A percentile compares a stretch with the other conserved stretches of the same genome.
Evolutionary conservation across 768 basidiomycete genomes (phyloP).

Genomic region (Pholiota molesta): DNA sequence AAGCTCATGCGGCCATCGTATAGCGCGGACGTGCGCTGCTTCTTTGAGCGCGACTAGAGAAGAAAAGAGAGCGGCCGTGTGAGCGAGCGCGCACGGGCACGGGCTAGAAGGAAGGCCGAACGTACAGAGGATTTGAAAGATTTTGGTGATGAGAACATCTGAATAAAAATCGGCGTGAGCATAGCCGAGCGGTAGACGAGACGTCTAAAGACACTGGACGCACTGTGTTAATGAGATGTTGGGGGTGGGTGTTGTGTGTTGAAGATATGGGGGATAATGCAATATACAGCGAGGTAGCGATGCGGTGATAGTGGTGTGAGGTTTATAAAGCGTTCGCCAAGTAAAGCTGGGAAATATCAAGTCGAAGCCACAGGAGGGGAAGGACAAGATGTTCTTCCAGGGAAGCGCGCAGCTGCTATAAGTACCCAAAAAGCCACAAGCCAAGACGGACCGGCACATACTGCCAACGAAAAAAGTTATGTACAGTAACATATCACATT

Average conservation of each 20-base stretch:
- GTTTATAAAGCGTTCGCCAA: conserved; percentile 1
- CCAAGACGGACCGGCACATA: conserved; percentile 11
- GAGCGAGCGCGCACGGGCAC: conserved; percentile 9
- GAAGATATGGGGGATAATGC: background rate
- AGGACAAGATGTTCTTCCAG: conserved; percentile 3
- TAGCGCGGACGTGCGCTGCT: conserved; percentile 20
- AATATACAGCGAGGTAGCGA: background rate
- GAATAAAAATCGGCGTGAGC: background rate
- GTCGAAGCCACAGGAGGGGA: background rate
- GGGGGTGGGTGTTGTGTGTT: background rate
- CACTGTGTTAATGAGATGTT: background rate
- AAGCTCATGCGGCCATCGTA: conserved; percentile 30
- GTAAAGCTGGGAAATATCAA: background rate
- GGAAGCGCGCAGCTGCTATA: conserved; percentile 11
- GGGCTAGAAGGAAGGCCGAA: background rate
- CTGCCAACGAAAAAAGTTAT: conserved; percentile 7
- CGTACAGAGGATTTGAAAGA: conserved; percentile 13
- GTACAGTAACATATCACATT: background rate
- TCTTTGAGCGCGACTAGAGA: conserved; percentile 18
- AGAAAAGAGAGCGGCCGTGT: conserved; percentile 11
- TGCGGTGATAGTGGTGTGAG: background rate
- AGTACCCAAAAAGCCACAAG: conserved; percentile 7
- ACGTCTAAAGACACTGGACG: background rate
- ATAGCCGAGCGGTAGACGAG: background rate
- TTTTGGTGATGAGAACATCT: conserved; percentile 10